Conservation (phyloP, 129 eudicot species). For the Rutidosis leptorrhynchoides region DNA sequence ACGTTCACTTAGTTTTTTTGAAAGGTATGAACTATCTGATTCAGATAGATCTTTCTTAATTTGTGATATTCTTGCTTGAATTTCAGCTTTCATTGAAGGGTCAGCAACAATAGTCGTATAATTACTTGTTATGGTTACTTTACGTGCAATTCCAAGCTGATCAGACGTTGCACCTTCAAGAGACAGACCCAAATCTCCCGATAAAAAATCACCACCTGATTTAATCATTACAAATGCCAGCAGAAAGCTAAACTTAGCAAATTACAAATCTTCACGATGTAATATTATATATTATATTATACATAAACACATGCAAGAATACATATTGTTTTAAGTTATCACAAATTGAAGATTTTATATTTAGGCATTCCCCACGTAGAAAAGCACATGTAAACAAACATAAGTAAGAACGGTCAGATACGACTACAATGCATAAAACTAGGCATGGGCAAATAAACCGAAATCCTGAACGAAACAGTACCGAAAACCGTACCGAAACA, state of each 20-base stretch:
- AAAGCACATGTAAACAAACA: not conserved
- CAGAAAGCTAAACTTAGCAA: not conserved
- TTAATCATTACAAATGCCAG: not conserved
- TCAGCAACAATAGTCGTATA: constrained; percentile 85
- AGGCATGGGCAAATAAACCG: too few relatives aligned
- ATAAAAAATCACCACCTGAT: constrained; percentile 88
- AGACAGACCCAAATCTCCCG: constrained; percentile 78
- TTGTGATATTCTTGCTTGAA: constrained; percentile 79
- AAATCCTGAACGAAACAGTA: too few relatives aligned
- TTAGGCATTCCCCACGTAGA: not conserved
- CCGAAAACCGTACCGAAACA: too few relatives aligned
- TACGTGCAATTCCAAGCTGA: constrained; percentile 83
- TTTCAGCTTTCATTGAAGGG: constrained; percentile 71
- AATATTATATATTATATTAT: not conserved
- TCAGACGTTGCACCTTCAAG: constrained; percentile 79
- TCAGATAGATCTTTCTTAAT: constrained; percentile 87
- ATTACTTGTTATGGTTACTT: constrained; percentile 59
- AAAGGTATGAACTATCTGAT: constrained; percentile 52
- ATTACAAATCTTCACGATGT: not conserved
- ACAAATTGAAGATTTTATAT: not conserved
- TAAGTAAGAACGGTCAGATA: not conserved
- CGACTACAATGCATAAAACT: too few relatives aligned
- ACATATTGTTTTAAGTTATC: not conserved
- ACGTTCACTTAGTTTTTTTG: constrained; percentile 67
- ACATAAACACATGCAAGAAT: not conserved